Evolutionary conservation across 1,139 yeast species (phyloP).

Genomic region (Diutina catenulata): DNA sequence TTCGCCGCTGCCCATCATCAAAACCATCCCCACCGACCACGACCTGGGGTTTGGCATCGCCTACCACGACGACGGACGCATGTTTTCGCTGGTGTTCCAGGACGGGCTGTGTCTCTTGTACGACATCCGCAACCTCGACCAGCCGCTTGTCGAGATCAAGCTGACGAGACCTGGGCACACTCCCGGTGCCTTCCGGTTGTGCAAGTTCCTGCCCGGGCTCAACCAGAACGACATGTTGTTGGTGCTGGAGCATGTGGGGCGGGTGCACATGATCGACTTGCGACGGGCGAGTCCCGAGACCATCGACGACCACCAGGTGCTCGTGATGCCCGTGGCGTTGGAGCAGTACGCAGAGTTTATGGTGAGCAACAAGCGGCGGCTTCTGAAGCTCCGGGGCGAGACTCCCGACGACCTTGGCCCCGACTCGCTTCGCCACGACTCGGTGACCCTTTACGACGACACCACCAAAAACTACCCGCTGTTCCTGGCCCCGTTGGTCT

Average conservation of each 20-base stretch:
- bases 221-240: conserved; percentile 59
- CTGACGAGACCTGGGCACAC: conserved; percentile 54
- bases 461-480: conserved; percentile 7
- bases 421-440: conserved; percentile 6
- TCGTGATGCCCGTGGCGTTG: conserved; percentile 29
- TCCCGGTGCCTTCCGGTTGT: conserved; percentile 50
- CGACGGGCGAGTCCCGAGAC: conserved; percentile 40
- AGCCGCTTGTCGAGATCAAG: conserved; percentile 25
- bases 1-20: conserved; percentile 24
- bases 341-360: conserved; percentile 6
- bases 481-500: conserved; percentile 31
- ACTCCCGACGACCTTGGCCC: background rate
- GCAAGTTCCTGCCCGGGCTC: conserved; percentile 56
- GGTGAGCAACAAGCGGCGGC: background rate
- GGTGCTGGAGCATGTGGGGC: conserved; percentile 73
- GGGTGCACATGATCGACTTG: conserved; percentile 75
- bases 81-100: conserved; percentile 75
- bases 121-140: conserved; percentile 52
- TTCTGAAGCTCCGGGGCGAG: conserved; percentile 4
- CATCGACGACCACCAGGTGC: conserved; percentile 49
- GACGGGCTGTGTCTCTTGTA: conserved; percentile 71
- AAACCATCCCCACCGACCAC: conserved; percentile 38
- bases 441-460: conserved; percentile 11
- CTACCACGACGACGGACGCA: conserved; percentile 60
- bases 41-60: conserved; percentile 79